These are phyloP conservation scores for Pyricularia pennisetigena DNA, from an alignment of 2,329 filamentous ascomycete species.

Conservation along the genomic window DNA sequence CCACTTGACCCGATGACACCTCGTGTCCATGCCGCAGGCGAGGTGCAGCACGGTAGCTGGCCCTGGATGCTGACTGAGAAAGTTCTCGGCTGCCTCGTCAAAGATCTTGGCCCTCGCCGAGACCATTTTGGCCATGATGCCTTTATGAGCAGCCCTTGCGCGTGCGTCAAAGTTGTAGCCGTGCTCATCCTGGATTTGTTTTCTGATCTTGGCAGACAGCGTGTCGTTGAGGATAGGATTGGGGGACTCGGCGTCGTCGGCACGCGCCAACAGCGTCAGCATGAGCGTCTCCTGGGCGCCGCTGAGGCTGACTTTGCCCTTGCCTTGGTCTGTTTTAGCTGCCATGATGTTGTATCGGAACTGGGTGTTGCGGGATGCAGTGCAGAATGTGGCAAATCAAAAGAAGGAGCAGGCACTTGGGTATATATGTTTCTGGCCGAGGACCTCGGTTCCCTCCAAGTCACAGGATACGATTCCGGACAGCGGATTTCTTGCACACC, in stretches of 20 bases:
- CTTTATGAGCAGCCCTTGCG: fast-evolving
- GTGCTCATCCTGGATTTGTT: not conserved
- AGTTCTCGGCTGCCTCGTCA: not conserved
- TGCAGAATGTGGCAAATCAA: not conserved
- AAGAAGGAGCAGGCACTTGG: not conserved
- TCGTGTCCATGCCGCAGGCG: not conserved
- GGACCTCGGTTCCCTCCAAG: not conserved
- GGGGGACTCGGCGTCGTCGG: not conserved
- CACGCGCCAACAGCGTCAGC: not conserved
- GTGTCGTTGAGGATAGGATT: not conserved
- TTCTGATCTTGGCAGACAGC: not conserved
- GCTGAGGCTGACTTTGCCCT: not conserved
- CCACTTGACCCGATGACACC: not conserved
- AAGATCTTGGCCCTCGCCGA: not conserved
- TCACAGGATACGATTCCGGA: not conserved
- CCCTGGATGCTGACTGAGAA: not conserved
- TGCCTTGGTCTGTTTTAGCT: not conserved
- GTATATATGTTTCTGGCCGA: not conserved
- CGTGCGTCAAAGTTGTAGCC: not conserved
- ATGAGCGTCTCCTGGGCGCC: not conserved
- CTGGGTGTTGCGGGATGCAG: not conserved
- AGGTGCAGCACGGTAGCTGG: not conserved
- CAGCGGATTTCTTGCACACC: too few species aligned
- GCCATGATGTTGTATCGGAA: not conserved
- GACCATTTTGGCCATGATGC: not conserved